Conservation (phyloP, 176 grass and related monocot genomes). For the Carex pumila region DNA sequence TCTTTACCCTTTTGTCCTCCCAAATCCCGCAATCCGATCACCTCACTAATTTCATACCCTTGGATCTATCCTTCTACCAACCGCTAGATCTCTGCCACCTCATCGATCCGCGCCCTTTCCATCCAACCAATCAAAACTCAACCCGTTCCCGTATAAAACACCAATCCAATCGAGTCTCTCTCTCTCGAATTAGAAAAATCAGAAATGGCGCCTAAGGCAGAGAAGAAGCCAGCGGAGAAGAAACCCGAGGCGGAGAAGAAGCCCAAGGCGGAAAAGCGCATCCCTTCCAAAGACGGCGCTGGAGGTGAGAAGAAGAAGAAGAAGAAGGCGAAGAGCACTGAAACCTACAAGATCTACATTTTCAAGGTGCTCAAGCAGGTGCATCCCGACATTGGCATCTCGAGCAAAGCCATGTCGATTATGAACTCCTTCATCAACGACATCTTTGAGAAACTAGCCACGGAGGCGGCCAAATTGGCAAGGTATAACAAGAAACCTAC, state of each 20-base stretch:
- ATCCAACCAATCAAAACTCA: background rate
- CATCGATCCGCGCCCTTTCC: background rate
- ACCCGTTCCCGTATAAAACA: background rate
- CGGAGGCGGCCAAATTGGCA: background rate
- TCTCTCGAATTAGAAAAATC: background rate
- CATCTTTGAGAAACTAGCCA: slow-evolving; percentile 68
- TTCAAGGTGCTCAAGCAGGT: slow-evolving; percentile 85
- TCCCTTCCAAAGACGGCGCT: background rate
- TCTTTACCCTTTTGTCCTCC: background rate
- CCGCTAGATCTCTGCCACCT: background rate
- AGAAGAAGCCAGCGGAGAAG: slow-evolving; percentile 25
- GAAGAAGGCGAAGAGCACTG: slow-evolving; percentile 22
- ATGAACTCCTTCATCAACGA: slow-evolving; percentile 87
- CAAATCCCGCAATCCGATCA: background rate
- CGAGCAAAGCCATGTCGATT: slow-evolving; percentile 66
- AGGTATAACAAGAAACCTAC: slow-evolving; percentile 22
- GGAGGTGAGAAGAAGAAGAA: slow-evolving; percentile 7
- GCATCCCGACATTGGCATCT: slow-evolving; percentile 63
- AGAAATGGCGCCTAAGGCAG: slow-evolving; percentile 11
- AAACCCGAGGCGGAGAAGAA: slow-evolving; percentile 18
- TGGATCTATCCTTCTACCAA: background rate
- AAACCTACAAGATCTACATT: slow-evolving; percentile 98
- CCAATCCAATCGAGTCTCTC: background rate
- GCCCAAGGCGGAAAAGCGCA: slow-evolving; percentile 2
- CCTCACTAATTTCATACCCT: background rate